Evolutionary conservation across 768 basidiomycete species (phyloP).

Genomic region (Xanthoconium stramineum): DNA sequence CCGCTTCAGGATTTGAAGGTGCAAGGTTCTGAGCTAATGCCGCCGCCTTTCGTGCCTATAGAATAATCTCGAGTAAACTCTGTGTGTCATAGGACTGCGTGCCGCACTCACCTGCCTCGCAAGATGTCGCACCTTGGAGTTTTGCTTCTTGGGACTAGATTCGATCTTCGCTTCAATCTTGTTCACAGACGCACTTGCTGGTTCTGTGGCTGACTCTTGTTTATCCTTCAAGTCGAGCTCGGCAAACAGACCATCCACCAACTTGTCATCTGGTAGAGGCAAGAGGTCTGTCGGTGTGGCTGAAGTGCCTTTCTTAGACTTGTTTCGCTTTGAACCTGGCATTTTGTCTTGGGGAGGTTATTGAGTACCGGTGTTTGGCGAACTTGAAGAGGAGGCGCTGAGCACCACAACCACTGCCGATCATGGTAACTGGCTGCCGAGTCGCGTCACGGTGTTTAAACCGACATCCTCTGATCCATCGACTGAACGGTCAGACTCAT

Average conservation of each 20-base stretch:
- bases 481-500: not conserved
- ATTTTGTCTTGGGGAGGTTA: not conserved
- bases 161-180: constrained; percentile 16
- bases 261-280: constrained; percentile 43
- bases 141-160: constrained; percentile 41
- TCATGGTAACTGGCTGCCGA: not conserved
- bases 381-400: no score
- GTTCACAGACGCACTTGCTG: constrained; percentile 37
- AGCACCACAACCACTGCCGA: not conserved
- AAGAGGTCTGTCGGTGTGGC: constrained; percentile 17
- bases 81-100: not conserved
- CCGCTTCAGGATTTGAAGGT: constrained; percentile 53
- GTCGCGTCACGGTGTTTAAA: not conserved
- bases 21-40: constrained; percentile 52
- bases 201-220: constrained; percentile 45
- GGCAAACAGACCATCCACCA: constrained; percentile 73
- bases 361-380: not conserved
- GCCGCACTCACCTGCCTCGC: constrained; percentile 62
- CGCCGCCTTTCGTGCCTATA: constrained; percentile 71
- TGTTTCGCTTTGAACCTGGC: constrained; percentile 49
- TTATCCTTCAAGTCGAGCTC: constrained; percentile 68
- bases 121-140: constrained; percentile 60
- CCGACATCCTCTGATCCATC: not conserved
- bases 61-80: constrained; percentile 2
- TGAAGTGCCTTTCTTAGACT: constrained; percentile 46